These are phyloP conservation scores for Zygoascus flipseniorum DNA, from an alignment of 805 yeast genomes.

Conservation along the genomic window DNA sequence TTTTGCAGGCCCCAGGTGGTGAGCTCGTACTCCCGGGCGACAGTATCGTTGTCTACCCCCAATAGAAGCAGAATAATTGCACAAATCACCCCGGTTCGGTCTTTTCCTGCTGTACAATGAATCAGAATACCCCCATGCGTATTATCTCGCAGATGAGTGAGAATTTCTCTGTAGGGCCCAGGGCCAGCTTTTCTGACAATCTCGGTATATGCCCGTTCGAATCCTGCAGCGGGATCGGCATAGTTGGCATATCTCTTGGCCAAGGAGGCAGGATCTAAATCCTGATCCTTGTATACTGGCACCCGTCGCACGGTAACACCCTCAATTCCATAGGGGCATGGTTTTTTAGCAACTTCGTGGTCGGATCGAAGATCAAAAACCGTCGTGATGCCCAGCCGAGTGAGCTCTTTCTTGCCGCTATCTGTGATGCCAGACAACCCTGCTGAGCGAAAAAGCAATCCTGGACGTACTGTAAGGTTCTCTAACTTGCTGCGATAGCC, in stretches of 20 bases:
- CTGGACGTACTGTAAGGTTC: slow-evolving; percentile 36
- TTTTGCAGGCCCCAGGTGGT: slow-evolving; percentile 47
- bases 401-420: slow-evolving; percentile 32
- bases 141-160: slow-evolving; percentile 47
- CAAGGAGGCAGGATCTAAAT: slow-evolving; percentile 57
- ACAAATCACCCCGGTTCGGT: slow-evolving; percentile 68
- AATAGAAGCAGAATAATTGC: slow-evolving; percentile 56
- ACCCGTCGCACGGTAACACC: slow-evolving; percentile 42
- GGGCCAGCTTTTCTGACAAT: slow-evolving; percentile 43
- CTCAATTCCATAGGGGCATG: slow-evolving; percentile 7
- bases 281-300: slow-evolving; percentile 48
- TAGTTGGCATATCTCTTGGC: slow-evolving; percentile 48
- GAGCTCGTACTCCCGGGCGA: slow-evolving; percentile 70
- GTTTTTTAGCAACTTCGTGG: slow-evolving; percentile 35
- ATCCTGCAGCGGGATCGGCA: slow-evolving; percentile 53
- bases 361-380: slow-evolving; percentile 63
- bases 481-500: slow-evolving; percentile 44
- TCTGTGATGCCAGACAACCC: slow-evolving; percentile 44
- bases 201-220: slow-evolving; percentile 52
- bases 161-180: slow-evolving; percentile 39
- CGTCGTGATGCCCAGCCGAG: slow-evolving; percentile 42
- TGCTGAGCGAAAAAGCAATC: slow-evolving; percentile 56
- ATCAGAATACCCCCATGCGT: slow-evolving; percentile 46
- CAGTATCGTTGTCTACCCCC: slow-evolving; percentile 57
- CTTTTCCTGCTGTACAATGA: slow-evolving; percentile 85